These are phyloP conservation scores for Teunomyces lycoperdinae DNA, from an alignment of 805 yeast genomes.

Conservation along the genomic window DNA sequence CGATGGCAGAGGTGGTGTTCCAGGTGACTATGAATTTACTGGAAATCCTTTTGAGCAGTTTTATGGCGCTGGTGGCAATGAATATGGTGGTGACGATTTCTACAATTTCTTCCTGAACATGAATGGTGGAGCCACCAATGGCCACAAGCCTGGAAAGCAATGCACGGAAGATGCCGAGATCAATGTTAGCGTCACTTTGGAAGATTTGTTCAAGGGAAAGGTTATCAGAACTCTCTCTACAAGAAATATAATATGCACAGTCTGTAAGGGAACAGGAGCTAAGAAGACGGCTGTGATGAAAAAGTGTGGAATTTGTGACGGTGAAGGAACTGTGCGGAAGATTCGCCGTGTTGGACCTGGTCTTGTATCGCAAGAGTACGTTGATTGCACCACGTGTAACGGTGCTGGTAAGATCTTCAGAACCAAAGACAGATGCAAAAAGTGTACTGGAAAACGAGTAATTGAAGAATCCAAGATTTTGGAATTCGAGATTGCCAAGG, in stretches of 20 bases:
- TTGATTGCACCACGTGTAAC: conserved; percentile 63
- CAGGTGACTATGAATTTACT: conserved; percentile 14
- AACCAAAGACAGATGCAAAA: conserved; percentile 71
- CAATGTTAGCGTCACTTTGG: conserved; percentile 61
- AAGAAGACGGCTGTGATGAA: conserved; percentile 53
- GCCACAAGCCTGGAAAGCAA: conserved; percentile 17
- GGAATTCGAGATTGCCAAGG: conserved; percentile 75
- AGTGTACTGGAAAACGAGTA: conserved; percentile 65
- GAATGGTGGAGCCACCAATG: conserved; percentile 24
- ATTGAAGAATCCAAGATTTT: conserved; percentile 65
- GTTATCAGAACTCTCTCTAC: conserved; percentile 69
- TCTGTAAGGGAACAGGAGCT: conserved; percentile 78
- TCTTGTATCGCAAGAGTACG: conserved; percentile 58
- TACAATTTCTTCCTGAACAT: conserved; percentile 59
- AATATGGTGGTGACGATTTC: conserved; percentile 71
- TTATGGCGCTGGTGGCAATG: conserved; percentile 34
- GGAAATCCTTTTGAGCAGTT: conserved; percentile 41
- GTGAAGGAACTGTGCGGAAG: conserved; percentile 61
- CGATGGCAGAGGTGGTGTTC: conserved; percentile 21
- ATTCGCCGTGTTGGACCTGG: conserved; percentile 73
- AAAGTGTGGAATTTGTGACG: conserved; percentile 67
- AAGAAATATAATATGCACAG: conserved; percentile 67
- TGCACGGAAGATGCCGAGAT: conserved; percentile 69
- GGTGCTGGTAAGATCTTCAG: conserved; percentile 65
- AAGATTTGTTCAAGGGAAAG: conserved; percentile 79